Conservation (phyloP, 257 asterid species). For the Nicotiana sylvestris region DNA sequence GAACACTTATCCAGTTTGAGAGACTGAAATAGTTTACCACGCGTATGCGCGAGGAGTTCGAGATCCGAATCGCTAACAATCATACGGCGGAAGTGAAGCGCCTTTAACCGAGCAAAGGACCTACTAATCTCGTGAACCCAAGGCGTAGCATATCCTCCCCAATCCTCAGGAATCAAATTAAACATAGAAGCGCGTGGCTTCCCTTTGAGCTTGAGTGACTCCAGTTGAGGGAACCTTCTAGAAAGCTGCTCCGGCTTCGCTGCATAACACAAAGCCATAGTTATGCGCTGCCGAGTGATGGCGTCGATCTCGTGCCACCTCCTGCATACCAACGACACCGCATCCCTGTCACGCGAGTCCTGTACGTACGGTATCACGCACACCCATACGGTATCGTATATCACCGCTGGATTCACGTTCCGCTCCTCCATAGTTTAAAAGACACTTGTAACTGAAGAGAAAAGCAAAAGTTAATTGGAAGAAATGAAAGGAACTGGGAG, state of each 20-base stretch:
- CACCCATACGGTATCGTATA: conserved; percentile 53
- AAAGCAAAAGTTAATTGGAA: too few relatives aligned
- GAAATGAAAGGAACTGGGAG: too few relatives aligned
- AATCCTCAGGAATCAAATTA: conserved; percentile 66
- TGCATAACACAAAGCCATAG: conserved; percentile 76
- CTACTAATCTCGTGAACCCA: conserved; percentile 61
- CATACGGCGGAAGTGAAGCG: conserved; percentile 77
- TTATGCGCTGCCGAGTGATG: conserved; percentile 72
- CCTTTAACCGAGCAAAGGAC: conserved; percentile 41
- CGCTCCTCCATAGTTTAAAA: neutral
- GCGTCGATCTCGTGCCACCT: conserved; percentile 62
- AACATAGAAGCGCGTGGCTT: conserved; percentile 94
- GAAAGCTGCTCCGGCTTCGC: conserved; percentile 54
- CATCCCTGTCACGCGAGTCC: conserved; percentile 65
- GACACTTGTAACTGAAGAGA: too few relatives aligned
- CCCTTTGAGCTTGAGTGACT: conserved; percentile 74
- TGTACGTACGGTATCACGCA: conserved; percentile 60
- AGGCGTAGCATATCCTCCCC: conserved; percentile 75
- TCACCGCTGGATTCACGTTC: neutral
- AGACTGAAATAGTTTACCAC: conserved; percentile 41
- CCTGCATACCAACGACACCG: conserved; percentile 54
- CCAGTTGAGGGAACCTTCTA: conserved; percentile 57
- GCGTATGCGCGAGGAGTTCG: conserved; percentile 28
- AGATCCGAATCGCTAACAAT: conserved; percentile 73
- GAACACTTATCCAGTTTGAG: conserved; percentile 81